phyloP scores from a whole-genome alignment of 129 eudicot genomes.

The Lonicera japonica region DNA sequence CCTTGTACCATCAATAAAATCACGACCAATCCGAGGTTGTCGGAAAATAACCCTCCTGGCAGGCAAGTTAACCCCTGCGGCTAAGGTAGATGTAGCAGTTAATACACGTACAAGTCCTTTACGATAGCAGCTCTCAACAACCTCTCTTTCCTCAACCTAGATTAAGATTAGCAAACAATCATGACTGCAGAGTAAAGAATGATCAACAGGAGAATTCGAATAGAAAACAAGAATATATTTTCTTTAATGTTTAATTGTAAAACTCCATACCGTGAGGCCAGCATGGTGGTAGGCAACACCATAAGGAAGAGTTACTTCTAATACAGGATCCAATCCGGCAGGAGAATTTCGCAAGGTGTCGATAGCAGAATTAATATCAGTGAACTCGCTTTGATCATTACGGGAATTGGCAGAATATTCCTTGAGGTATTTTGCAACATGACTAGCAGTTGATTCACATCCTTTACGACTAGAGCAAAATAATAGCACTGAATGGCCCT shows the following conservation, averaged over 20 bases:
- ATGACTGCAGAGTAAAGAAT: background rate
- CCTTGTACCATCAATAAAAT: slow-evolving; percentile 89
- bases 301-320: slow-evolving; percentile 72
- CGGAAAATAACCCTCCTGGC: slow-evolving; percentile 96
- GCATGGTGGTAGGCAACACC: slow-evolving; percentile 99
- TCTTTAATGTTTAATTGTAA: background rate
- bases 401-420: slow-evolving; percentile 38
- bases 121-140: slow-evolving; percentile 93
- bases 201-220: background rate
- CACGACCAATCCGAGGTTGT: slow-evolving; percentile 97
- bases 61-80: slow-evolving; percentile 97
- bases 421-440: slow-evolving; percentile 73
- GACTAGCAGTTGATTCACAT: slow-evolving; percentile 96
- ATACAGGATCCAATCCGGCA: slow-evolving; percentile 83
- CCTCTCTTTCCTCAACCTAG: slow-evolving; percentile 95
- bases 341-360: slow-evolving; percentile 82
- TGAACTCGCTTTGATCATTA: slow-evolving; percentile 45
- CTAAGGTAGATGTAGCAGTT: slow-evolving; percentile 96
- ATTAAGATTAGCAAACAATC: slow-evolving; percentile 4
- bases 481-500: slow-evolving; percentile 85
- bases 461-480: slow-evolving; percentile 98
- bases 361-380: slow-evolving; percentile 62
- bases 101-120: slow-evolving; percentile 94
- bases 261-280: slow-evolving; percentile 76
- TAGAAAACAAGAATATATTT: background rate